Evolutionary conservation across 176 grass and related monocot genomes (phyloP).

Genomic region (Elymus sibiricus): DNA sequence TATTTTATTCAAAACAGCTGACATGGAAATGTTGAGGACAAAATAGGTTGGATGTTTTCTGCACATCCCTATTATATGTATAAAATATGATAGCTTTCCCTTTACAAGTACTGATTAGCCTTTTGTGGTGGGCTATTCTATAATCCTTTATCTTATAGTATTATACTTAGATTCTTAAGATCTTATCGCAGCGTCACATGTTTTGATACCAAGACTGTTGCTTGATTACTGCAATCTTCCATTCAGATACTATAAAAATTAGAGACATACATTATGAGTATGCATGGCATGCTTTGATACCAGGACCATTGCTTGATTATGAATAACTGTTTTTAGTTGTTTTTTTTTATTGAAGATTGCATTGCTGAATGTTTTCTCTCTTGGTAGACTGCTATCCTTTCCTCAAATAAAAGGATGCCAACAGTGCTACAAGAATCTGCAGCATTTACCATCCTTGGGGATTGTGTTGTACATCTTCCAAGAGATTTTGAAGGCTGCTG

Average conservation of each 20-base stretch:
- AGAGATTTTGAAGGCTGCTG: constrained; percentile 16
- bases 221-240: neutral
- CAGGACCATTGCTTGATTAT: no score
- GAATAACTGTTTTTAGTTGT: neutral
- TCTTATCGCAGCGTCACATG: neutral
- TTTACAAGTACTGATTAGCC: neutral
- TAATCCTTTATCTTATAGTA: neutral
- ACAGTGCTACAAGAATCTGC: constrained; percentile 46
- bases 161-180: neutral
- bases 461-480: constrained; percentile 32
- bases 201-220: neutral
- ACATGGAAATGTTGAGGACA: neutral
- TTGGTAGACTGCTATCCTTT: constrained; percentile 50
- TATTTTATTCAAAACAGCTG: neutral
- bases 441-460: constrained; percentile 56
- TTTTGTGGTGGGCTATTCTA: neutral
- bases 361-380: constrained; percentile 27
- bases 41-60: neutral
- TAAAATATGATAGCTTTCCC: neutral
- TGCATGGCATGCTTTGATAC: no score
- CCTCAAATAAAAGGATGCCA: constrained; percentile 66
- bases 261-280: neutral
- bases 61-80: neutral
- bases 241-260: neutral
- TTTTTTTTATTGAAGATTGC: neutral